Evolutionary conservation across 768 basidiomycete species (phyloP).

Genomic region (Serendipita sp.): DNA sequence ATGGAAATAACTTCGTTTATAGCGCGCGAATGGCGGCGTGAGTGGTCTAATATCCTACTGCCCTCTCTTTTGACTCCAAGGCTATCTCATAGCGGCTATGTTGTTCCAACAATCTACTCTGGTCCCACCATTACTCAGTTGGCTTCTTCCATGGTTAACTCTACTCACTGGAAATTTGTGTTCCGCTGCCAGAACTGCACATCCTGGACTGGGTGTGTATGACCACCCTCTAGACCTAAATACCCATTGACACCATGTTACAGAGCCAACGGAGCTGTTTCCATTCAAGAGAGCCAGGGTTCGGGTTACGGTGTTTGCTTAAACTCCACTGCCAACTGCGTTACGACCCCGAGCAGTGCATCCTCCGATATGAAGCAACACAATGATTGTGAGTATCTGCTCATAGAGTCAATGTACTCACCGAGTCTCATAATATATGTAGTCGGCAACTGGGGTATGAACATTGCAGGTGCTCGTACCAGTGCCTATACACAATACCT

Average conservation of each 20-base stretch:
- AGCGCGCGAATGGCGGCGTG: conserved; percentile 40
- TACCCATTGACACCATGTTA: neutral
- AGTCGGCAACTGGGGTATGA: conserved; percentile 47
- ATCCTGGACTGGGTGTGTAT: conserved; percentile 23
- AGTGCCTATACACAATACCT: conserved; percentile 37
- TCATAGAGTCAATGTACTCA: neutral
- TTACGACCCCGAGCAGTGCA: conserved; percentile 35
- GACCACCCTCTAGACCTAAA: too few species aligned
- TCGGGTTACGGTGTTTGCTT: conserved; percentile 6
- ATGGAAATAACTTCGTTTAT: conserved; percentile 34
- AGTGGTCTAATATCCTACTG: conserved; percentile 15
- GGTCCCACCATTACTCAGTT: conserved; percentile 40
- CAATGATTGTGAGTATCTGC: conserved; percentile 33
- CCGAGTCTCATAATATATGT: neutral
- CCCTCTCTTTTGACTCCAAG: neutral
- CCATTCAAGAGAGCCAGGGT: conserved; percentile 2
- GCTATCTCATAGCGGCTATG: conserved; percentile 27
- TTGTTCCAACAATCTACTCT: conserved; percentile 31
- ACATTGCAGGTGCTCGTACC: conserved; percentile 32
- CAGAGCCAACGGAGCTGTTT: too few species aligned
- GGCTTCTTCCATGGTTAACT: conserved; percentile 30
- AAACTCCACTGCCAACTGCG: conserved; percentile 15
- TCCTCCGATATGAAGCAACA: conserved; percentile 39
- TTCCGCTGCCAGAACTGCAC: conserved; percentile 54
- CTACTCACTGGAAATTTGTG: conserved; percentile 53